A percentile compares a stretch with the other conserved stretches of the same genome.
Conservation (phyloP, 805 yeast genomes). For the Metschnikowia bowlesiae region DNA sequence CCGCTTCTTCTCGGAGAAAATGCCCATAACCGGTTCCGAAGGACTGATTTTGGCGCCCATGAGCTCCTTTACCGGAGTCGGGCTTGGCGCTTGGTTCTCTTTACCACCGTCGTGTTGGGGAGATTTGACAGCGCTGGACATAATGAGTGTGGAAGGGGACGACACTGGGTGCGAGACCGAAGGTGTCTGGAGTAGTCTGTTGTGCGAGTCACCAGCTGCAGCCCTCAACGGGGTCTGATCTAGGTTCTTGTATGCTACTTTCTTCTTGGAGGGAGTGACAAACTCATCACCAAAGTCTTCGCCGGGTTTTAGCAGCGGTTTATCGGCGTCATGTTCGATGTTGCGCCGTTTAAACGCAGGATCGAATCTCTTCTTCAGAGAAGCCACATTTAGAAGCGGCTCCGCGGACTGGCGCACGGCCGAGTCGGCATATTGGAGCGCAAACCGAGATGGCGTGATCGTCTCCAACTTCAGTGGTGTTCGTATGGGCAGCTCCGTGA, state of each 20-base stretch:
- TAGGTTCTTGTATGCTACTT: slow-evolving; percentile 23
- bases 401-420: slow-evolving; percentile 1
- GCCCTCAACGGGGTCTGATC: slow-evolving; percentile 16
- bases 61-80: slow-evolving; percentile 33
- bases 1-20: slow-evolving; percentile 27
- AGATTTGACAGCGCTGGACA: slow-evolving; percentile 28
- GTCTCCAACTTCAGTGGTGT: slow-evolving; percentile 35
- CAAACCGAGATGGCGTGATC: slow-evolving; percentile 39
- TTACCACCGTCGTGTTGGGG: slow-evolving; percentile 11
- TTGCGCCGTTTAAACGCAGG: slow-evolving; percentile 27
- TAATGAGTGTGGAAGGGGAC: slow-evolving; percentile 41
- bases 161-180: slow-evolving; percentile 28
- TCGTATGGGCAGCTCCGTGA: slow-evolving; percentile 41
- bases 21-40: slow-evolving; percentile 36
- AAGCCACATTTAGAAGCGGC: slow-evolving; percentile 21
- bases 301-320: slow-evolving; percentile 8
- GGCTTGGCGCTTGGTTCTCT: slow-evolving; percentile 26
- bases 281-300: slow-evolving; percentile 19
- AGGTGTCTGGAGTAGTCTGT: slow-evolving; percentile 27
- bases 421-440: slow-evolving; percentile 11
- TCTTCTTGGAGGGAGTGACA: slow-evolving; percentile 33
- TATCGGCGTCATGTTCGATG: slow-evolving; percentile 31
- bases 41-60: slow-evolving; percentile 9
- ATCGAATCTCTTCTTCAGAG: slow-evolving; percentile 4
- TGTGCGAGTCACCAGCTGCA: slow-evolving; percentile 6